phyloP scores from a whole-genome alignment of 148 eudicot species.

The Drosera capensis region DNA sequence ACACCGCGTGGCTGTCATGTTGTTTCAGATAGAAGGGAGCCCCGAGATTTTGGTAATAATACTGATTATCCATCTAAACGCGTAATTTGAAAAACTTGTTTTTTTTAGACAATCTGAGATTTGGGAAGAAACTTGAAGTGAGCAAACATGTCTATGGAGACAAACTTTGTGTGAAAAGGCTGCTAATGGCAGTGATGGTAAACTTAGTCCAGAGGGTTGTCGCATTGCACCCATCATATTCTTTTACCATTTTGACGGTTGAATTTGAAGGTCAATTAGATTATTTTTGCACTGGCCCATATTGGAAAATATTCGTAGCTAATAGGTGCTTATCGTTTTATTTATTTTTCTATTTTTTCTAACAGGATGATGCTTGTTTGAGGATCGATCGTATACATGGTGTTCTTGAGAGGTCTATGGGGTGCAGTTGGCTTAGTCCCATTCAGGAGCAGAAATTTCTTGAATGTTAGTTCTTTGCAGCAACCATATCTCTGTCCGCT shows the following conservation, averaged over 20 bases:
- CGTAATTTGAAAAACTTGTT: not conserved
- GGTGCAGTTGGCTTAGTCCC: conserved; percentile 73
- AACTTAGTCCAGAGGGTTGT: too few species aligned
- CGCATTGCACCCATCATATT: too few species aligned
- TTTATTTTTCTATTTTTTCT: not conserved
- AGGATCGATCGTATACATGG: conserved; percentile 55
- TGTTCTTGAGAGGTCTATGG: conserved; percentile 85
- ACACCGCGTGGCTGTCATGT: conserved; percentile 63
- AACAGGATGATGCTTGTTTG: conserved; percentile 61
- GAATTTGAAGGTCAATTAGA: not conserved
- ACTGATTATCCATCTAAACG: not conserved
- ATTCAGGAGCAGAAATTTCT: conserved; percentile 22
- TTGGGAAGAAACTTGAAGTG: too few species aligned
- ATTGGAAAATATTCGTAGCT: not conserved
- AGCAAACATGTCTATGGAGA: too few species aligned
- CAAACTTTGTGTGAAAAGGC: too few species aligned
- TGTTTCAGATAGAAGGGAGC: conserved; percentile 77
- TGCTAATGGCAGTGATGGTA: too few species aligned
- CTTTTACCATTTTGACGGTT: too few species aligned
- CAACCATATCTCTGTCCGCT: conserved; percentile 1
- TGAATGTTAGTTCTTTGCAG: conserved; percentile 22
- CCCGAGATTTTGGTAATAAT: conserved; percentile 51
- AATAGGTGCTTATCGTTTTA: not conserved
- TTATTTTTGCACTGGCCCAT: not conserved
- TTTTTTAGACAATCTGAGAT: not conserved